Conservation (phyloP, 768 basidiomycete genomes). For the Boletus reticuloceps region DNA sequence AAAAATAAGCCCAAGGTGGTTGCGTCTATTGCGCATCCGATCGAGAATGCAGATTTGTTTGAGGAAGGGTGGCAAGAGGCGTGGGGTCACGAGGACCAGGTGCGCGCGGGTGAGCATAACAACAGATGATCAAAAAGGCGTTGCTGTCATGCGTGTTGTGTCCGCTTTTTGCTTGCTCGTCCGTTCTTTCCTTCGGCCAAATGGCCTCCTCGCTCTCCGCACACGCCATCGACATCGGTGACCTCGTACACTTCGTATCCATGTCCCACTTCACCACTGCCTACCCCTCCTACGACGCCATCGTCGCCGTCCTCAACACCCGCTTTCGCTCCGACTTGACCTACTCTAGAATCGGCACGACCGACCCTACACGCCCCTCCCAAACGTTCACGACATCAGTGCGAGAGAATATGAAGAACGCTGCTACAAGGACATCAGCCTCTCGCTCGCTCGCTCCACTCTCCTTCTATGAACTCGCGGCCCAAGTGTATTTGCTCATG, state of each 20-base stretch:
- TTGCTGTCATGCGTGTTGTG: no score
- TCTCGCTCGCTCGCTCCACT: no score
- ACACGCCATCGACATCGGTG: constrained; percentile 66
- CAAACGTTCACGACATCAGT: no score
- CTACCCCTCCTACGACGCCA: constrained; percentile 82
- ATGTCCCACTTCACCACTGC: constrained; percentile 69
- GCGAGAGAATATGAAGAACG: no score
- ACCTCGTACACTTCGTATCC: constrained; percentile 75
- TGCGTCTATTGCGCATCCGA: constrained; percentile 73
- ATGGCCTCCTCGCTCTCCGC: constrained; percentile 36
- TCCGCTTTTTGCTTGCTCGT: neutral
- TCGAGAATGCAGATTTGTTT: no score
- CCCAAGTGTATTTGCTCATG: no score
- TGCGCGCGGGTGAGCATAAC: constrained; percentile 3
- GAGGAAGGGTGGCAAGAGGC: constrained; percentile 63
- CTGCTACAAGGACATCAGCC: no score
- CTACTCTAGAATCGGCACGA: constrained; percentile 71
- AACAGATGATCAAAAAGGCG: no score
- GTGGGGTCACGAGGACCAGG: constrained; percentile 35
- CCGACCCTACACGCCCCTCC: no score
- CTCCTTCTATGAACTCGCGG: no score
- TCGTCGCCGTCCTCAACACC: constrained; percentile 75
- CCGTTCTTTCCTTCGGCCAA: constrained; percentile 35
- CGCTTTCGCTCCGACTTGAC: constrained; percentile 87
- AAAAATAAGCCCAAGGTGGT: constrained; percentile 81